Evolutionary conservation across 2,329 filamentous ascomycete species (phyloP).

Genomic region (Pseudogymnoascus sp.): DNA sequence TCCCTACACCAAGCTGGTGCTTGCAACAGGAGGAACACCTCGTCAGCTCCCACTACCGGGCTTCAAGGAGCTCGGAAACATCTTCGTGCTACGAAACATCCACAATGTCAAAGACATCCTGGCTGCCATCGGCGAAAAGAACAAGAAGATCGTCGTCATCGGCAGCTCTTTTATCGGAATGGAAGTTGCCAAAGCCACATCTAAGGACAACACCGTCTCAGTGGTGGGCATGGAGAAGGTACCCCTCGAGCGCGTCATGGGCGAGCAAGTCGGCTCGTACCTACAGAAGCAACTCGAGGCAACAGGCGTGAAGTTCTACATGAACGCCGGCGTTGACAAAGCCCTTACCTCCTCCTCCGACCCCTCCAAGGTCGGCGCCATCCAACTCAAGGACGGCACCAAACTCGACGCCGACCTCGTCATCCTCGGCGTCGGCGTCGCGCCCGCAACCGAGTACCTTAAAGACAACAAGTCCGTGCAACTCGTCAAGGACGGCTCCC

Average conservation of each 20-base stretch:
- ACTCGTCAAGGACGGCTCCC: constrained; percentile 76
- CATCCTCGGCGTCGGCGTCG: constrained; percentile 82
- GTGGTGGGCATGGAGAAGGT: constrained; percentile 82
- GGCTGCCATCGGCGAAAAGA: constrained; percentile 68
- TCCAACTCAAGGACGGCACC: constrained; percentile 80
- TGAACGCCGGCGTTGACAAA: constrained; percentile 74
- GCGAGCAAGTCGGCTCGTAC: constrained; percentile 68
- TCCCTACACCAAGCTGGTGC: constrained; percentile 77
- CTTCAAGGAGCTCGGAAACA: constrained; percentile 77
- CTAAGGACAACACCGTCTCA: constrained; percentile 73
- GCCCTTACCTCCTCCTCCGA: constrained; percentile 64
- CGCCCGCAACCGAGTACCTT: constrained; percentile 77
- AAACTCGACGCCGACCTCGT: constrained; percentile 80
- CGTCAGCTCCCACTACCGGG: constrained; percentile 70
- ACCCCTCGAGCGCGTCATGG: constrained; percentile 81
- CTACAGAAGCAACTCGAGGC: constrained; percentile 74
- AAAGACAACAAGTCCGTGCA: constrained; percentile 60
- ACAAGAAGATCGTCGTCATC: constrained; percentile 86
- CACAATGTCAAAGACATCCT: constrained; percentile 71
- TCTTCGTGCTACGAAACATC: constrained; percentile 77
- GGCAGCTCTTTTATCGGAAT: constrained; percentile 97
- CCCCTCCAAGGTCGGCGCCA: constrained; percentile 65
- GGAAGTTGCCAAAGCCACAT: constrained; percentile 83
- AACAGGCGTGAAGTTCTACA: constrained; percentile 81
- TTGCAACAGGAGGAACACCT: constrained; percentile 79